These are phyloP conservation scores for Termitomyces titanicus DNA, from an alignment of 768 basidiomycete genomes.

Conservation along the genomic window DNA sequence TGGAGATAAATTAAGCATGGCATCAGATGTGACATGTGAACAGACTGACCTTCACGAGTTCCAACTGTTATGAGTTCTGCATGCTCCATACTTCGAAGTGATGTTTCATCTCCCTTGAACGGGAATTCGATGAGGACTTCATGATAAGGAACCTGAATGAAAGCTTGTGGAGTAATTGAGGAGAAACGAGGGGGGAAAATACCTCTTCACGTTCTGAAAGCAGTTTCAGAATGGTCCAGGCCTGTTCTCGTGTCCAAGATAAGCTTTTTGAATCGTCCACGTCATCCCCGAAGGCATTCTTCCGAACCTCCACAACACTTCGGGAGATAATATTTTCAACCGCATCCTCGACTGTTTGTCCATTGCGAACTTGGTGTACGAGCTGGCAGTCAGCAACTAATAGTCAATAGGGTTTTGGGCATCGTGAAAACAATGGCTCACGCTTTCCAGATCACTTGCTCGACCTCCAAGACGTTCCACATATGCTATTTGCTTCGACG, in stretches of 20 bases:
- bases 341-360: conserved; percentile 69
- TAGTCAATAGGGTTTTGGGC: not conserved
- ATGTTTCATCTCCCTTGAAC: conserved; percentile 87
- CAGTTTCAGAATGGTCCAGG: conserved; percentile 75
- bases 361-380: conserved; percentile 79
- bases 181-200: conserved; percentile 21
- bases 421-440: conserved; percentile 35
- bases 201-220: conserved; percentile 66
- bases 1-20: conserved; percentile 20
- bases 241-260: conserved; percentile 85
- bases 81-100: conserved; percentile 83
- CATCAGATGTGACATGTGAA: not conserved
- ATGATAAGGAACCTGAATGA: conserved; percentile 69
- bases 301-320: conserved; percentile 78
- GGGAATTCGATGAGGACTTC: conserved; percentile 78
- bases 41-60: conserved; percentile 62
- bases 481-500: conserved; percentile 47
- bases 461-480: conserved; percentile 85
- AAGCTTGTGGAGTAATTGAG: not conserved
- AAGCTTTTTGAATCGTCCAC: conserved; percentile 80
- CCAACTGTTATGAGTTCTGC: conserved; percentile 82
- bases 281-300: conserved; percentile 93
- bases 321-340: conserved; percentile 87
- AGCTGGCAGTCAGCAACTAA: conserved; percentile 41
- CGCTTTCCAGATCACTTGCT: conserved; percentile 83